Conservation (phyloP, 169 alveolate genomes). For the Ichthyophthirius multifiliis region DNA sequence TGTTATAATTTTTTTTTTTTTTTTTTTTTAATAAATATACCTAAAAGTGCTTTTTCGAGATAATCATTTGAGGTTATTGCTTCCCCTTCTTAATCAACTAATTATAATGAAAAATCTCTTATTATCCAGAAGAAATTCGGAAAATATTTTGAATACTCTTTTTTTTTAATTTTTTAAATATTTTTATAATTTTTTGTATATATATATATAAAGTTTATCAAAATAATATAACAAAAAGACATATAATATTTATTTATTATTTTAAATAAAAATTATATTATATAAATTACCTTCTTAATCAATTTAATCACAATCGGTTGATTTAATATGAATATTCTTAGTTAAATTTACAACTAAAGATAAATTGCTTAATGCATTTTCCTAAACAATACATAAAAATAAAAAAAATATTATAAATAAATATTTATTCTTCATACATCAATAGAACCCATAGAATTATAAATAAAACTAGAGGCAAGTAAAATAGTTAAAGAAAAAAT, state of each 20-base stretch:
- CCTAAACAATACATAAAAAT: no score
- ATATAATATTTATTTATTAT: no score
- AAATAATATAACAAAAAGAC: no score
- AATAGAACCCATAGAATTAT: slow-evolving; percentile 80
- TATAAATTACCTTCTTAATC: slow-evolving; percentile 49
- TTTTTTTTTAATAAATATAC: no score
- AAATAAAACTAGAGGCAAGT: slow-evolving; percentile 66
- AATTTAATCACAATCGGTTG: slow-evolving; percentile 50
- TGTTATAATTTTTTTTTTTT: no score
- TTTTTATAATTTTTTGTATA: background rate
- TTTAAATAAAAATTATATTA: no score
- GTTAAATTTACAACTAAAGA: slow-evolving; percentile 77
- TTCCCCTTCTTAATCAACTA: slow-evolving; percentile 71
- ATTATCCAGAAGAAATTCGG: slow-evolving; percentile 85
- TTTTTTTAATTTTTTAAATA: background rate
- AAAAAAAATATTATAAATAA: background rate
- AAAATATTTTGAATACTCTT: slow-evolving; percentile 67
- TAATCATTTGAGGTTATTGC: slow-evolving; percentile 56
- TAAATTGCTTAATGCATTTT: slow-evolving; percentile 72
- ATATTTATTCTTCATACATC: slow-evolving; percentile 64
- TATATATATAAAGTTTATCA: no score
- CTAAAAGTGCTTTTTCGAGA: background rate
- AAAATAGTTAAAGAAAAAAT: slow-evolving; percentile 79
- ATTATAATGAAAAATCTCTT: slow-evolving; percentile 75
- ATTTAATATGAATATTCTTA: slow-evolving; percentile 63